These are phyloP conservation scores for Penicillium psychrosexuale DNA, from an alignment of 2,329 filamentous ascomycete species.

Conservation along the genomic window DNA sequence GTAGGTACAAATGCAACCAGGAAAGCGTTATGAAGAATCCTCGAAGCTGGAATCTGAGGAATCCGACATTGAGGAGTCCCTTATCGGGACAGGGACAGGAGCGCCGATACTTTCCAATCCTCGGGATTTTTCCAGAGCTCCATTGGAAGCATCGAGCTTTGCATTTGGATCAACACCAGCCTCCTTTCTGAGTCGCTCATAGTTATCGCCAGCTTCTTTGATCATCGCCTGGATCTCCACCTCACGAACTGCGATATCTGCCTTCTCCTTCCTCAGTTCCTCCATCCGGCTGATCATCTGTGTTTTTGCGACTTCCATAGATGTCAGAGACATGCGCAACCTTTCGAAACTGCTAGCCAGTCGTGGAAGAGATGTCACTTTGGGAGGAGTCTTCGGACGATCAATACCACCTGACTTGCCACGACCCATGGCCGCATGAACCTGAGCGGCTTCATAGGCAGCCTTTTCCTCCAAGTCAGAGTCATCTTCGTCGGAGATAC, in stretches of 20 bases:
- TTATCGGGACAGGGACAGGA: slow-evolving; percentile 26
- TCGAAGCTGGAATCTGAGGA: slow-evolving; percentile 27
- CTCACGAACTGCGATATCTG: slow-evolving; percentile 66
- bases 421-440: slow-evolving; percentile 71
- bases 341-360: slow-evolving; percentile 64
- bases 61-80: slow-evolving; percentile 11
- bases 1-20: background rate
- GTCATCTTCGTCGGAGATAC: slow-evolving; percentile 61
- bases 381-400: slow-evolving; percentile 61
- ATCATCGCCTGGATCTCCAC: slow-evolving; percentile 75
- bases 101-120: slow-evolving; percentile 40
- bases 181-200: slow-evolving; percentile 55
- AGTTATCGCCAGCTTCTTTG: slow-evolving; percentile 74
- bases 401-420: slow-evolving; percentile 35
- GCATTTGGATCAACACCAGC: slow-evolving; percentile 32
- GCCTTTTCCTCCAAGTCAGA: slow-evolving; percentile 63
- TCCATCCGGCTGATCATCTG: slow-evolving; percentile 62
- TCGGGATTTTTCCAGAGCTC: slow-evolving; percentile 31
- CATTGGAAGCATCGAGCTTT: slow-evolving; percentile 24
- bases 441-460: slow-evolving; percentile 85
- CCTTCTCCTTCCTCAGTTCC: slow-evolving; percentile 65
- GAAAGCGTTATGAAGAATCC: slow-evolving; percentile 23
- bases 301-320: slow-evolving; percentile 62
- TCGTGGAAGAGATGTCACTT: slow-evolving; percentile 73
- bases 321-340: slow-evolving; percentile 59